A percentile compares a stretch with the other conserved stretches of the same genome.
Evolutionary conservation across 768 basidiomycete species (phyloP).

Genomic region (Rickenella mellea): DNA sequence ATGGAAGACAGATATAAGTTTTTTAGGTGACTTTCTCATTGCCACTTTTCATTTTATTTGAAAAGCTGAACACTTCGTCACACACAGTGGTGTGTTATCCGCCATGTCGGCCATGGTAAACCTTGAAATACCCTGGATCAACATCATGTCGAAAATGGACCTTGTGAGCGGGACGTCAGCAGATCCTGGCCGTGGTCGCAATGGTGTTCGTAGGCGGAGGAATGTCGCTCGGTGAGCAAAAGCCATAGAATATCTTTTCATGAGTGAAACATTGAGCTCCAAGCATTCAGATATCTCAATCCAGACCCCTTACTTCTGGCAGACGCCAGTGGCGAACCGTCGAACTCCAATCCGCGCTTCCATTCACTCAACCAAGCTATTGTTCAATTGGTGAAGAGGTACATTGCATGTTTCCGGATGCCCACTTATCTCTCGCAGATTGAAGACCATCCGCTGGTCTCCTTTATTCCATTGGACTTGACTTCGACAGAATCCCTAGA

Average conservation of each 20-base stretch:
- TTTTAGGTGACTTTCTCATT: slow-evolving; percentile 57
- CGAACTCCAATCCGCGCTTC: slow-evolving; percentile 64
- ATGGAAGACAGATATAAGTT: slow-evolving; percentile 99
- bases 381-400: slow-evolving; percentile 72
- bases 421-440: slow-evolving; percentile 51
- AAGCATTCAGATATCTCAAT: slow-evolving; percentile 63
- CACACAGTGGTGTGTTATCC: slow-evolving; percentile 75
- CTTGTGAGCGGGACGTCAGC: slow-evolving; percentile 65
- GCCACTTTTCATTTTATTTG: neutral
- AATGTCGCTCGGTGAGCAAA: slow-evolving; percentile 71
- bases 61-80: neutral
- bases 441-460: slow-evolving; percentile 96
- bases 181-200: slow-evolving; percentile 52
- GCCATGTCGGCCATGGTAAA: slow-evolving; percentile 99
- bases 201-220: slow-evolving; percentile 60
- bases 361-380: slow-evolving; percentile 93
- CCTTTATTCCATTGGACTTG: slow-evolving; percentile 91
- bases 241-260: neutral
- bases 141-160: slow-evolving; percentile 99
- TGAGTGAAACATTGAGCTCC: neutral
- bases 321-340: slow-evolving; percentile 42
- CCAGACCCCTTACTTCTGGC: slow-evolving; percentile 86
- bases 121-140: slow-evolving; percentile 93
- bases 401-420: neutral
- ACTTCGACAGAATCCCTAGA: slow-evolving; percentile 84